Percentiles rank a stretch among this genome's conserved stretches.
These are phyloP conservation scores for Phytopythium cucurbitacearum DNA, from an alignment of 352 stramenopile genomes.

Conservation along the genomic window DNA sequence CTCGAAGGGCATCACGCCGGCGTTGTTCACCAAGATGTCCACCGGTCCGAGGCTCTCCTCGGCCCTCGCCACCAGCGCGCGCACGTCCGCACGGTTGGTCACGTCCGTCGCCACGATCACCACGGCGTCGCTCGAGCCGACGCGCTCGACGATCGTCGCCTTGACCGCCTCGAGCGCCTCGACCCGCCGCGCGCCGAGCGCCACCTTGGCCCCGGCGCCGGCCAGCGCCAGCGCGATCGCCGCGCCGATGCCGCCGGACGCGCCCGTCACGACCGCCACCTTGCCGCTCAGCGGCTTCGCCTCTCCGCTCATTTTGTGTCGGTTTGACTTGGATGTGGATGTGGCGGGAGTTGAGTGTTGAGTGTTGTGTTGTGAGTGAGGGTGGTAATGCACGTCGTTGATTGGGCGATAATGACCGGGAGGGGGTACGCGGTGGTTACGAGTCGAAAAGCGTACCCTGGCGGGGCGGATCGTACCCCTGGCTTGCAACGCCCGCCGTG, in stretches of 20 bases:
- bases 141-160: conserved; percentile 22
- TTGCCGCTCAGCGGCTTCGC: conserved; percentile 54
- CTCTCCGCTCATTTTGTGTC: conserved; percentile 5
- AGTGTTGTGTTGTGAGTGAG: no score
- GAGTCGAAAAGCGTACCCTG: no score
- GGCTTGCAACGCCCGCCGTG: no score
- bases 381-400: no score
- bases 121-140: conserved; percentile 21
- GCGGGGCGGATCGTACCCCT: no score
- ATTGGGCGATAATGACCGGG: no score
- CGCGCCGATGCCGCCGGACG: conserved; percentile 85
- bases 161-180: conserved; percentile 51
- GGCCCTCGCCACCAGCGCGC: conserved; percentile 44
- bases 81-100: conserved; percentile 57
- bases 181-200: conserved; percentile 71
- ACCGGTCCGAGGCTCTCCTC: conserved; percentile 62
- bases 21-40: conserved; percentile 90
- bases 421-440: no score
- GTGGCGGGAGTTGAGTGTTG: no score
- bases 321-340: background rate
- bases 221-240: conserved; percentile 75
- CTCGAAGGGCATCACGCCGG: conserved; percentile 92
- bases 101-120: conserved; percentile 56
- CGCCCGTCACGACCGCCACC: conserved; percentile 86
- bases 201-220: conserved; percentile 69